Evolutionary conservation across 2,329 filamentous ascomycete genomes (phyloP).

Genomic region (Cordyceps cicadae): DNA sequence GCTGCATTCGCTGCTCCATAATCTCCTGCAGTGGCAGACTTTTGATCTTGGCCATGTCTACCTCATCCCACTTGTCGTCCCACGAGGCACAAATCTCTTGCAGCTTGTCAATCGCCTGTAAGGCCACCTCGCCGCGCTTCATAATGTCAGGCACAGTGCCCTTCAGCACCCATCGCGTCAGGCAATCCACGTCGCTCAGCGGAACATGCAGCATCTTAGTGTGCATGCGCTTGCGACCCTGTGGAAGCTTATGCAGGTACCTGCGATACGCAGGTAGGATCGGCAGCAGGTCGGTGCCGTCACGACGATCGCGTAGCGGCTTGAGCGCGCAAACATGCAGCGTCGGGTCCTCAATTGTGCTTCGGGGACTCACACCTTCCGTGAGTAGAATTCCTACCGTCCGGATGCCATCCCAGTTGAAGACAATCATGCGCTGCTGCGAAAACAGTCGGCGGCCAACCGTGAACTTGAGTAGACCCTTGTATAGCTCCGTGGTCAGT

Average conservation of each 20-base stretch:
- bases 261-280: slow-evolving; percentile 66
- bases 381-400: slow-evolving; percentile 72
- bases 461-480: slow-evolving; percentile 68
- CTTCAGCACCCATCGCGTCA: slow-evolving; percentile 61
- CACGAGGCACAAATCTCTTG: slow-evolving; percentile 63
- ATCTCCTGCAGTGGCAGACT: slow-evolving; percentile 75
- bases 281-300: slow-evolving; percentile 78
- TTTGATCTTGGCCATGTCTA: slow-evolving; percentile 73
- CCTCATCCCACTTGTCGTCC: slow-evolving; percentile 74
- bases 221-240: slow-evolving; percentile 57
- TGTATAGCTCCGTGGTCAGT: slow-evolving; percentile 73
- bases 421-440: slow-evolving; percentile 70
- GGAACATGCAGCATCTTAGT: slow-evolving; percentile 62
- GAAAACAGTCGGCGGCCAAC: slow-evolving; percentile 73
- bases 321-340: slow-evolving; percentile 74
- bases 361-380: slow-evolving; percentile 61
- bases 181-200: slow-evolving; percentile 71
- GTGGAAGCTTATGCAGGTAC: slow-evolving; percentile 59
- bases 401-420: slow-evolving; percentile 74
- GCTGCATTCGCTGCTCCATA: slow-evolving; percentile 59
- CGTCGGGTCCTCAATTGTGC: slow-evolving; percentile 49
- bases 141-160: slow-evolving; percentile 54
- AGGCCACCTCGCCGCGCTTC: slow-evolving; percentile 39
- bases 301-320: slow-evolving; percentile 57
- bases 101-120: slow-evolving; percentile 59